phyloP scores from a whole-genome alignment of 306 rosid species.

The Medicago arabica region DNA sequence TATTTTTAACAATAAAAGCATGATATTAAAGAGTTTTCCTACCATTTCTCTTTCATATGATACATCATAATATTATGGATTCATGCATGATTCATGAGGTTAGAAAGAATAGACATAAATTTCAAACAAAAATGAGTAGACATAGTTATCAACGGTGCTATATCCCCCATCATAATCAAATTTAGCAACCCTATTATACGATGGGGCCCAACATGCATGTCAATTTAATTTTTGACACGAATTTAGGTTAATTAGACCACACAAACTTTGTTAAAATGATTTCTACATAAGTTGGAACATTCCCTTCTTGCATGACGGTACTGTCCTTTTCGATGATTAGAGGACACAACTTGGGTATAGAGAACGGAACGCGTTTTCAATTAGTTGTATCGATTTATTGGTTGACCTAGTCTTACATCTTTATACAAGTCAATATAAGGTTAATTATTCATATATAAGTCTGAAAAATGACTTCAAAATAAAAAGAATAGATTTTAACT shows the following conservation, averaged over 20 bases:
- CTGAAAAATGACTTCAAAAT: no score
- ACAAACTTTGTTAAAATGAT: neutral
- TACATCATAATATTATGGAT: no score
- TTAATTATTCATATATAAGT: no score
- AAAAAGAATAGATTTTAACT: no score
- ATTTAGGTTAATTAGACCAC: neutral
- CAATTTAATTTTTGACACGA: neutral
- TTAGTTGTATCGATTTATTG: no score
- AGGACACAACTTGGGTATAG: neutral
- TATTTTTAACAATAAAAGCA: no score
- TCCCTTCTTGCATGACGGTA: neutral
- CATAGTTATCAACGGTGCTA: neutral
- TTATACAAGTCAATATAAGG: no score
- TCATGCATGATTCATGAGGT: no score
- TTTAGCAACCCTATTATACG: neutral
- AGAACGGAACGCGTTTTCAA: neutral
- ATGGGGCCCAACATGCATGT: neutral
- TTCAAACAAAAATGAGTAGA: neutral
- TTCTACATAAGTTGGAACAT: conserved; percentile 4
- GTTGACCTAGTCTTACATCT: no score
- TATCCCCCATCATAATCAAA: neutral
- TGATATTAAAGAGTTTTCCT: no score
- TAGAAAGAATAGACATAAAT: neutral
- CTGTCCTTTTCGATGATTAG: conserved; percentile 13
- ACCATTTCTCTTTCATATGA: no score